Conservation (phyloP, 305 asterid species). For the Fraxinus dipetala region DNA sequence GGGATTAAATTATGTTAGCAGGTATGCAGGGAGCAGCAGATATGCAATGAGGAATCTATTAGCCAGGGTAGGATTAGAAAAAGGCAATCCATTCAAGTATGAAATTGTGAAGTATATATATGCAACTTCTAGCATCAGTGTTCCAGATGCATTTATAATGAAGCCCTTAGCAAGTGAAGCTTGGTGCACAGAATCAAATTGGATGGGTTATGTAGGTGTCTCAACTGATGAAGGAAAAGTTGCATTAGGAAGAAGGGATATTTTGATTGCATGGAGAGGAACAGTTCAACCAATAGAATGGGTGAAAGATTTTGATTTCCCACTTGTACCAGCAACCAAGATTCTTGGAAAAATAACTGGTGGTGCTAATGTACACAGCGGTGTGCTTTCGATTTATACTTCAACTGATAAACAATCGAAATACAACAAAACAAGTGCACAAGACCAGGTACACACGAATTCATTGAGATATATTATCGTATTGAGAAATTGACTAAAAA, state of each 20-base stretch:
- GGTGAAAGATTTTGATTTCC: constrained; percentile 45
- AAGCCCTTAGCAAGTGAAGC: constrained; percentile 32
- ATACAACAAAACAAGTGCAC: constrained; percentile 39
- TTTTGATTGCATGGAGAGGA: constrained; percentile 67
- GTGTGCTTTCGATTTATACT: constrained; percentile 47
- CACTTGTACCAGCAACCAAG: constrained; percentile 26
- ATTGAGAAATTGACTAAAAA: neutral
- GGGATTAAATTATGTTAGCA: neutral
- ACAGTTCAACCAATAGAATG: constrained; percentile 45
- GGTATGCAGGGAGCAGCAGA: constrained; percentile 30
- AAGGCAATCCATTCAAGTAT: constrained; percentile 34
- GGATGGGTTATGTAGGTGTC: constrained; percentile 60
- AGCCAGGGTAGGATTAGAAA: constrained; percentile 30
- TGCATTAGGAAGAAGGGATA: constrained; percentile 59
- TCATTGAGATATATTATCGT: neutral
- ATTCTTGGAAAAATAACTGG: constrained; percentile 22
- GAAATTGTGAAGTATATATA: constrained; percentile 31
- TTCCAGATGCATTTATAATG: constrained; percentile 38
- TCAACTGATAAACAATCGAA: constrained; percentile 32
- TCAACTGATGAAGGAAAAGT: constrained; percentile 57
- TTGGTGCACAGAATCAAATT: constrained; percentile 42
- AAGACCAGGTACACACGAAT: constrained; percentile 39
- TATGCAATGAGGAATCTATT: constrained; percentile 34
- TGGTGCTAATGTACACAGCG: constrained; percentile 38
- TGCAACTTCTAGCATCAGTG: constrained; percentile 31